Base-by-base conservation (phyloP, 495 filamentous ascomycete species). In the Tuber brumale region DNA sequence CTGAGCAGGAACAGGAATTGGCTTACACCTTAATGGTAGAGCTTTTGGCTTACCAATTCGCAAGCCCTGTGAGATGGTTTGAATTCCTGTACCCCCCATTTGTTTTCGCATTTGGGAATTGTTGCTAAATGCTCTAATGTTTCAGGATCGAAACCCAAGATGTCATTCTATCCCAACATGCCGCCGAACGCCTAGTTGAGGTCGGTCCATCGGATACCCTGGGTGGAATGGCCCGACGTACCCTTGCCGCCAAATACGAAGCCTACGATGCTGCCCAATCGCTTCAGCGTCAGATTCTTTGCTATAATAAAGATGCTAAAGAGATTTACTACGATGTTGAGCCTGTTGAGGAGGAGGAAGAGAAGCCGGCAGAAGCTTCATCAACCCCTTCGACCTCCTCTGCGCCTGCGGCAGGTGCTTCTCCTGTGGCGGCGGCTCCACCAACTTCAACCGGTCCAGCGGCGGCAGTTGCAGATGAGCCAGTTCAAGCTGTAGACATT, bases 321-420 rank as follows among this genome's bases (percentile, higher is more conserved):
- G 95, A 98, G 84, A 99, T 99, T 79, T 99, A 99, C 87, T 99
- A 99, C 84, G 94, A 97, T 84, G 93, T 97, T 57, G 95, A 99
- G 82, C 96, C 96, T 1, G 88, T 95, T 19, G 94, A 97, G 81
- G 95, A 99, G 69, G 94, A 97, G 85, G 88, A 90, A 37, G 91
- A 90, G 78, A 83, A 90, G 43, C 79, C 88, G 35, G 82, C 87
- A 37, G 85, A 87, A 73, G 82, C 86, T 42, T 81, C 88, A 19
- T 85, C 85, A 74, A 81, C 84, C 42, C 84, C 85, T 27, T 82
- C 82, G 51, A 84, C 87, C 69, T 76, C 85, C 31, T 82, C 89
- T 61, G 85, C 89, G 23, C 82, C 89, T 27, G 81, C 89, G 39
- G 84, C 89, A 7, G 83, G 87, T 69, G 87, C 87, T 18, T 83